A percentile compares a stretch with the other conserved stretches of the same genome.
phyloP scores from a whole-genome alignment of 495 filamentous ascomycete genomes.

The Sabuloglossum arenarium region DNA sequence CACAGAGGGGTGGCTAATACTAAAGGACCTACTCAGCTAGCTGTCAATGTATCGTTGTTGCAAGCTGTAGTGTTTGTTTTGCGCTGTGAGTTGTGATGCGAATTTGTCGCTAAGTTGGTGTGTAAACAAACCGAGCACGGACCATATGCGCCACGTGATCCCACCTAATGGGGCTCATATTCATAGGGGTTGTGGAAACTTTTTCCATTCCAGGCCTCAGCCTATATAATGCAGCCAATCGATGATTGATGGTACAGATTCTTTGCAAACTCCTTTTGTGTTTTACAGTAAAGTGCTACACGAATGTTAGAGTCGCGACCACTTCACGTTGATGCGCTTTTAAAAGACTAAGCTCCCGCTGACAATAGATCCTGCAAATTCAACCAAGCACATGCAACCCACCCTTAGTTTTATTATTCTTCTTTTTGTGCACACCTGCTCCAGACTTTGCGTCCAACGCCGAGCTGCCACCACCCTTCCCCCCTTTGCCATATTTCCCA shows the following conservation, averaged over 20 bases:
- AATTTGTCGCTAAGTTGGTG: background rate
- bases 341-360: background rate
- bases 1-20: background rate
- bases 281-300: no score
- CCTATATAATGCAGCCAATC: no score
- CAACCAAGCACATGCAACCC: slow-evolving; percentile 60
- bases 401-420: slow-evolving; percentile 57
- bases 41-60: background rate
- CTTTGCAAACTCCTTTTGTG: no score
- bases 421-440: slow-evolving; percentile 49
- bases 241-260: no score
- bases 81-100: background rate
- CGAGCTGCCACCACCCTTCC: slow-evolving; percentile 19
- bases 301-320: no score
- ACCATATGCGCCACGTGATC: background rate
- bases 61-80: background rate
- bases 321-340: no score
- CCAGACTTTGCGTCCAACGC: slow-evolving; percentile 22
- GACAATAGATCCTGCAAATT: background rate
- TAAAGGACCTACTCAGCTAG: background rate
- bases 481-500: slow-evolving; percentile 22
- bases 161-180: no score
- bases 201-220: no score
- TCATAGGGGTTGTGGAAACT: no score
- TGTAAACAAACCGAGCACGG: background rate